phyloP scores from a whole-genome alignment of 805 yeast species.

The Teunomyces aglyptinius region DNA sequence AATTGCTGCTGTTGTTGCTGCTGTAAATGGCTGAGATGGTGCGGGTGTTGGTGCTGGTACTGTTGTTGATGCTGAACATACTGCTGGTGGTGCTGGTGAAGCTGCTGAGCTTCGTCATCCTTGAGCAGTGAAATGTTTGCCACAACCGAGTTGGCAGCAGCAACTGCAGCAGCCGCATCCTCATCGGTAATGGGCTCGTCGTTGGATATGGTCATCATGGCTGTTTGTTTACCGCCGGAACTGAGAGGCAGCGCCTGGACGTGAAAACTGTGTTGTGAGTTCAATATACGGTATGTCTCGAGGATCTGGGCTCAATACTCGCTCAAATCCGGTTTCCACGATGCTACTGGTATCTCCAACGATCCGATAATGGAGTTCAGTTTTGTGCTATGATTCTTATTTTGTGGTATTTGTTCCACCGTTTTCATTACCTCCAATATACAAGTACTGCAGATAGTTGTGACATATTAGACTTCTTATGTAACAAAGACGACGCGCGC shows the following conservation, averaged over 20 bases:
- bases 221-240: conserved; percentile 1
- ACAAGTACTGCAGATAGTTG: not conserved
- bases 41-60: conserved; percentile 12
- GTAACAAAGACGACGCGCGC: not conserved
- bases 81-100: conserved; percentile 8
- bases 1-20: conserved; percentile 8
- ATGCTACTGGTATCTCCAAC: not conserved
- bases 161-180: conserved; percentile 12
- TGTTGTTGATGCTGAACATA: conserved; percentile 11
- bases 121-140: conserved; percentile 8
- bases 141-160: conserved; percentile 11
- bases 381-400: conserved; percentile 12
- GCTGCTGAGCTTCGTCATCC: conserved; percentile 11
- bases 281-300: not conserved
- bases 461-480: not conserved
- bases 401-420: conserved; percentile 8
- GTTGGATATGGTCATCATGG: conserved; percentile 10
- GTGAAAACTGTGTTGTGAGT: not conserved
- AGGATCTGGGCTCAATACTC: not conserved
- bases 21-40: conserved; percentile 11
- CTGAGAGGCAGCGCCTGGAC: not conserved
- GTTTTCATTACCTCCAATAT: not conserved
- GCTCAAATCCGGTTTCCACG: not conserved
- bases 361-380: conserved; percentile 4
- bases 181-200: conserved; percentile 12